Evolutionary conservation across 805 yeast genomes (phyloP).

Genomic region (Yueomyces sinensis): DNA sequence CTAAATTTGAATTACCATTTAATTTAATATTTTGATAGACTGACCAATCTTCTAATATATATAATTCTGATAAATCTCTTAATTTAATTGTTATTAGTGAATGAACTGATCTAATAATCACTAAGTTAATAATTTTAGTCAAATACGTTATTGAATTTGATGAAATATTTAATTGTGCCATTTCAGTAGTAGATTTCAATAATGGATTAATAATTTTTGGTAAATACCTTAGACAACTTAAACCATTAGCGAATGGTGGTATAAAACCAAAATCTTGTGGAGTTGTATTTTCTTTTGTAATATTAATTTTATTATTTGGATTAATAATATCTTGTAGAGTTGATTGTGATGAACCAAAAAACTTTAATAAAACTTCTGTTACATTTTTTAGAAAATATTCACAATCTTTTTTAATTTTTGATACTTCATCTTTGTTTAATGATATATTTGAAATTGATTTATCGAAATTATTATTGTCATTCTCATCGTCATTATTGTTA

Average conservation of each 20-base stretch:
- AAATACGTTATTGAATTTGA: constrained; percentile 27
- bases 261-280: constrained; percentile 35
- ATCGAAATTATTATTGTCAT: too few species aligned
- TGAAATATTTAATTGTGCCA: constrained; percentile 32
- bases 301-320: not conserved
- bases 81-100: constrained; percentile 39
- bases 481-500: too few species aligned
- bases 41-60: constrained; percentile 29
- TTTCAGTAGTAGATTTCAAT: constrained; percentile 27
- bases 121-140: constrained; percentile 23
- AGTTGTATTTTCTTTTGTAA: constrained; percentile 5
- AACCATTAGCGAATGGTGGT: constrained; percentile 52
- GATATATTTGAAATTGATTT: constrained; percentile 23
- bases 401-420: constrained; percentile 27
- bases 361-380: constrained; percentile 15
- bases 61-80: constrained; percentile 32
- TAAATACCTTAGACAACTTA: constrained; percentile 42
- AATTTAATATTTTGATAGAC: constrained; percentile 14
- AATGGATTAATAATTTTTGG: constrained; percentile 34
- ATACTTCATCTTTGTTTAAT: constrained; percentile 32
- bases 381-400: constrained; percentile 27
- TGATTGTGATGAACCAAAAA: constrained; percentile 25
- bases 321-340: too few species aligned
- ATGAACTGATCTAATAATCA: constrained; percentile 32
- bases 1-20: constrained; percentile 1